These are phyloP conservation scores for Lachancea sp. DNA, from an alignment of 805 yeast species.

Conservation along the genomic window DNA sequence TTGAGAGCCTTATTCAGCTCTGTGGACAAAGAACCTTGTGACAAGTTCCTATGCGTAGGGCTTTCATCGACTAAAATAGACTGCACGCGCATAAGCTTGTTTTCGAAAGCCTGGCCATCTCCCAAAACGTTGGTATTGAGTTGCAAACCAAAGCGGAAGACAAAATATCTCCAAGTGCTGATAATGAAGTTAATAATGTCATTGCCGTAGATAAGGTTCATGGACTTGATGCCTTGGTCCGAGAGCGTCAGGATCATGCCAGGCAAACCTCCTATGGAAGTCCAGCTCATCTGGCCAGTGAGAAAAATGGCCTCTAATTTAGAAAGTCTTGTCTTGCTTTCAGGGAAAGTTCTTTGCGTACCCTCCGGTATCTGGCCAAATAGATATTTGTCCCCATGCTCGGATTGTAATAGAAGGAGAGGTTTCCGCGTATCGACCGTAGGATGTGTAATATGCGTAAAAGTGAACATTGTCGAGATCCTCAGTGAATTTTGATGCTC, in stretches of 20 bases:
- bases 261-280: conserved; percentile 83
- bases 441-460: conserved; percentile 52
- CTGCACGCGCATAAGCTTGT: conserved; percentile 35
- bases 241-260: conserved; percentile 78
- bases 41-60: too few species aligned
- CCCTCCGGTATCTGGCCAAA: conserved; percentile 87
- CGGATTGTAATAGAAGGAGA: conserved; percentile 41
- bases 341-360: conserved; percentile 66
- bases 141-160: conserved; percentile 67
- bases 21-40: conserved; percentile 2
- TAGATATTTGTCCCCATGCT: conserved; percentile 42
- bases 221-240: conserved; percentile 60
- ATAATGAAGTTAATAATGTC: conserved; percentile 48
- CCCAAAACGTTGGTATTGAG: conserved; percentile 33
- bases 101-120: conserved; percentile 24
- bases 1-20: conserved; percentile 14
- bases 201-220: conserved; percentile 51
- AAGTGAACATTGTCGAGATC: conserved; percentile 38
- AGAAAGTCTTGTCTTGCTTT: conserved; percentile 49
- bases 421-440: conserved; percentile 58
- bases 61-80: conserved; percentile 27
- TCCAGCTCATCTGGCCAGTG: conserved; percentile 76
- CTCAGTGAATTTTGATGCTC: conserved; percentile 1
- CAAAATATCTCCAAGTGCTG: conserved; percentile 81
- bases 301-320: conserved; percentile 61